Evolutionary conservation across 257 asterid species (phyloP), one percentile per base, ranked within the genome.

Genomic region (Ocimum tenuiflorum): DNA sequence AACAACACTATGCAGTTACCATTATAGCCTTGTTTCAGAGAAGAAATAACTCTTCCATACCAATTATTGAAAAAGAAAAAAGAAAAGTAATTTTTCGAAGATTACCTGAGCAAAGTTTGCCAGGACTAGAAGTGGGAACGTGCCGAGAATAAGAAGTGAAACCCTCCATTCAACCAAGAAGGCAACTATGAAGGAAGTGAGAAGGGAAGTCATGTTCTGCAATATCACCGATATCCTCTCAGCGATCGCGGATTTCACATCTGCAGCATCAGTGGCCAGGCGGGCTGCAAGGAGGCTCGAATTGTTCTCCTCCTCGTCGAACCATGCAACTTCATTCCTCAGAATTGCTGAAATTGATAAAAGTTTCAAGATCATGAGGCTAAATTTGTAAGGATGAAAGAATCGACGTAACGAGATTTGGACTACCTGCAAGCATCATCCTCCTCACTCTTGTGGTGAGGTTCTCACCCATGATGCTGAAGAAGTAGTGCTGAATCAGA

Each of bases 61-160:
- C n/a, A n/a, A n/a, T n/a, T n/a, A n/a, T n/a, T n/a, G n/a, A n/a
- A n/a, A n/a, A n/a, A n/a, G n/a, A n/a, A n/a, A n/a, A n/a, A n/a
- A n/a, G n/a, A n/a, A n/a, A n/a, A n/a, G n/a, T n/a, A n/a, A n/a
- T n/a, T n/a, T n/a, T n/a, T n/a, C n/a, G 39, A n/a, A 35, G 33
- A 27, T 8, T 80, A 94, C 99, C 96, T 94, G 99, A 63, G 99
- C 99, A 70, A 94, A 94, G 83, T 94, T 94, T 61, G 99, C 99
- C 0, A 94, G 88, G 80, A 94, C 97, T 6, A 90, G 81, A 57
- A 94, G 99, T 5, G 99, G 99, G 82, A 94, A 94, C 20, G 97
- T 88, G 41, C 72, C 95, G 0, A 90, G 80, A 45, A 90, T 94
- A 50, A 90, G 97, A 45, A 94, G 75, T 0, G 99, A 90, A 65